These are phyloP conservation scores for Pseudozyma sp. DNA, from an alignment of 1,284 basidiomycete species.

Conservation along the genomic window DNA sequence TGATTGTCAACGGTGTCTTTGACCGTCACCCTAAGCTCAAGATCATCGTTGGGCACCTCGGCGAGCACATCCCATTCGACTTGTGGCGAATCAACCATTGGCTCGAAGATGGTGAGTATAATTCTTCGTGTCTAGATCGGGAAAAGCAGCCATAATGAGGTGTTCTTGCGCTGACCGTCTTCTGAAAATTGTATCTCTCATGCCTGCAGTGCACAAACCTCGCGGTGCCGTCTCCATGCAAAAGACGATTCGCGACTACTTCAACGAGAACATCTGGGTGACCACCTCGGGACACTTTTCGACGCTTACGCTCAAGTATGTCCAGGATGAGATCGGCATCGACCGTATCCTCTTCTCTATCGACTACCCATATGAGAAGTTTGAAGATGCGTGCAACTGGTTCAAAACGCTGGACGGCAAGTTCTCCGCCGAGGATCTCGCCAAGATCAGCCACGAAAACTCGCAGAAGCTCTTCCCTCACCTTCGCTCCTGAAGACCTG, in stretches of 20 bases:
- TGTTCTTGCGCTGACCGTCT: background rate
- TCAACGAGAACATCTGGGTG: constrained; percentile 65
- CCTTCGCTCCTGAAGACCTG: constrained; percentile 14
- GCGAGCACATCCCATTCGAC: constrained; percentile 68
- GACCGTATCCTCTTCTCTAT: constrained; percentile 68
- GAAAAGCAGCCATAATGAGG: too few species aligned
- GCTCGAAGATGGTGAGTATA: constrained; percentile 61
- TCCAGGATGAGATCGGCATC: constrained; percentile 59
- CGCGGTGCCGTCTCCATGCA: constrained; percentile 54
- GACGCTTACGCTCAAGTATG: constrained; percentile 57
- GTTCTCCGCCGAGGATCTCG: constrained; percentile 37
- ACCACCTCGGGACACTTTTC: constrained; percentile 62
- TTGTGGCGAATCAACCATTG: constrained; percentile 69
- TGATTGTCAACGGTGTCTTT: constrained; percentile 69
- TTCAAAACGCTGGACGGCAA: constrained; percentile 51
- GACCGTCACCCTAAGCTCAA: constrained; percentile 69
- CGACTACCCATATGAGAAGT: constrained; percentile 68
- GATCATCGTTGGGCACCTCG: constrained; percentile 69
- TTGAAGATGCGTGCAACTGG: constrained; percentile 67
- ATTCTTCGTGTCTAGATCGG: background rate
- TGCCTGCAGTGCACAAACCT: constrained; percentile 52
- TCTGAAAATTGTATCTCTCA: background rate
- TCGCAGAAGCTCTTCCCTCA: constrained; percentile 48
- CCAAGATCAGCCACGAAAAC: constrained; percentile 51
- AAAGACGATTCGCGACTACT: constrained; percentile 56